phyloP scores from a whole-genome alignment of 2,329 filamentous ascomycete species.

The Diaporthe vexans region DNA sequence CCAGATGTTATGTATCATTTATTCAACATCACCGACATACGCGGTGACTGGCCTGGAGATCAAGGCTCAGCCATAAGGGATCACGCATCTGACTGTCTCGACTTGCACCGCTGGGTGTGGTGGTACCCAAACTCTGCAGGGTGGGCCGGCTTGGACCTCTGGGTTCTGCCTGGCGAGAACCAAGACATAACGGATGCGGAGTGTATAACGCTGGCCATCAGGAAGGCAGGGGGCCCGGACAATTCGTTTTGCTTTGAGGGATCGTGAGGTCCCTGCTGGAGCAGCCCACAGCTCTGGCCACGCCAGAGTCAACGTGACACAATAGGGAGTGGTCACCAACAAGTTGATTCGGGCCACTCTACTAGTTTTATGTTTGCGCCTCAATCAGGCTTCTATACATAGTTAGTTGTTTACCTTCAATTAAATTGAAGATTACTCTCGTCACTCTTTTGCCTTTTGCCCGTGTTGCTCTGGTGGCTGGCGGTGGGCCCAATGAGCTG shows the following conservation, averaged over 20 bases:
- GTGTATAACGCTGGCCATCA: neutral
- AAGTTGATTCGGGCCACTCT: neutral
- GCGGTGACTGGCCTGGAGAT: neutral
- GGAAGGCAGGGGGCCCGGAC: neutral
- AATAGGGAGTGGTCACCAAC: too few species aligned
- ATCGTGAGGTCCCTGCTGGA: neutral
- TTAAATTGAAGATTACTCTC: neutral
- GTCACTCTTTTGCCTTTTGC: neutral
- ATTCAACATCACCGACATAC: neutral
- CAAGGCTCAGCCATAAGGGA: neutral
- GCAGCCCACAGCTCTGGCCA: too few species aligned
- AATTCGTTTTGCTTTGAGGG: neutral
- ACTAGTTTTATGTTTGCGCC: neutral
- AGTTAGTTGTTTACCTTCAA: neutral
- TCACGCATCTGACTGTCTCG: neutral
- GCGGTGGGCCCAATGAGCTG: neutral
- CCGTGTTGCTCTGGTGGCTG: neutral
- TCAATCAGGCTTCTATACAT: neutral
- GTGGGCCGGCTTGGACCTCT: neutral
- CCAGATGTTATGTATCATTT: neutral
- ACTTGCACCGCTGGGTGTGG: neutral
- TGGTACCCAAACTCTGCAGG: neutral
- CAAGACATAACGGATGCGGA: neutral
- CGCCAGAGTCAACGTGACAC: too few species aligned
- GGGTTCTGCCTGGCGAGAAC: neutral